Evolutionary conservation across 2,329 filamentous ascomycete genomes (phyloP).

Genomic region (Botryotinia convoluta): DNA sequence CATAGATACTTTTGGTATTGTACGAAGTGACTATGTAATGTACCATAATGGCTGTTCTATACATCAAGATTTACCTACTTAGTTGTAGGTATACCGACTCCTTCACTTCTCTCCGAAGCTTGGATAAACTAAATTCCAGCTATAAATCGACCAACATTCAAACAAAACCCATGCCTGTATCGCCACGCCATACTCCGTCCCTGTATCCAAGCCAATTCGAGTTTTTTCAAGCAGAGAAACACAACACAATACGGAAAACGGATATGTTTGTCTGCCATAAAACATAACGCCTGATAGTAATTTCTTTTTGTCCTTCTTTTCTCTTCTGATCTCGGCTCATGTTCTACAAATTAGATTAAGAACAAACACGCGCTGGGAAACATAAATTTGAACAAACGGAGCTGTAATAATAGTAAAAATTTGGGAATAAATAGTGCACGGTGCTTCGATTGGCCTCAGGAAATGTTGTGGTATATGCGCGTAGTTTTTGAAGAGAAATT

Average conservation of each 20-base stretch:
- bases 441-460: not conserved
- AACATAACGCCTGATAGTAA: not conserved
- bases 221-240: not conserved
- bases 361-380: not conserved
- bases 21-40: not conserved
- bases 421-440: not conserved
- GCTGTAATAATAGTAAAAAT: not conserved
- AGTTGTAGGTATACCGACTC: not conserved
- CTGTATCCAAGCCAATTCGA: not conserved
- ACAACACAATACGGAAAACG: not conserved
- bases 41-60: not conserved
- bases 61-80: not conserved
- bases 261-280: not conserved
- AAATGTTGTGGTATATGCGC: not conserved
- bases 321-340: not conserved
- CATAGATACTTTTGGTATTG: not conserved
- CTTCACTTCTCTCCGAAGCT: not conserved
- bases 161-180: not conserved
- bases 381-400: not conserved
- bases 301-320: not conserved
- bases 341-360: not conserved
- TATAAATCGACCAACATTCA: not conserved
- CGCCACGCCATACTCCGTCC: slow-evolving; percentile 5
- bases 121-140: not conserved
- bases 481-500: not conserved